Percentiles rank a stretch among this genome's conserved stretches.
Evolutionary conservation across 768 basidiomycete species (phyloP).

Genomic region (Rickenella mellea): DNA sequence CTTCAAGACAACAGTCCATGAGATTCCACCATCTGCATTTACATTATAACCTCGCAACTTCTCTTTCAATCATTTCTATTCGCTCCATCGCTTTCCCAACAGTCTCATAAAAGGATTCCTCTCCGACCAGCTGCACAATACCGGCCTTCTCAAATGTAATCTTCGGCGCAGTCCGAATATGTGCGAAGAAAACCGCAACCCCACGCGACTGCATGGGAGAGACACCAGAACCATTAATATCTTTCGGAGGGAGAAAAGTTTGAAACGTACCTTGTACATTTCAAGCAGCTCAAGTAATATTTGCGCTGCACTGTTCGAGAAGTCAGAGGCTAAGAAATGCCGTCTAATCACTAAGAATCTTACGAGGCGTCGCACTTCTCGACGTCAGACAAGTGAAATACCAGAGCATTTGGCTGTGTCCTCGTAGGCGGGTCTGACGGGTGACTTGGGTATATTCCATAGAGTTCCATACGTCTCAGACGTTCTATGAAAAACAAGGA

Average conservation of each 20-base stretch:
- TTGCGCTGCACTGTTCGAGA: constrained; percentile 58
- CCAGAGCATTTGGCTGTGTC: constrained; percentile 63
- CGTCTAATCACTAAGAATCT: constrained; percentile 16
- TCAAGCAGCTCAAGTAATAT: constrained; percentile 73
- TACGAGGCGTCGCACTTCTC: constrained; percentile 88
- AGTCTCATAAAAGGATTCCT: constrained; percentile 34
- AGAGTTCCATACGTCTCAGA: constrained; percentile 77
- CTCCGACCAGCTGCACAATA: constrained; percentile 38
- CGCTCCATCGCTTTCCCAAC: constrained; percentile 31
- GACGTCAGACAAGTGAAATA: constrained; percentile 92
- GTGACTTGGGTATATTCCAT: constrained; percentile 71
- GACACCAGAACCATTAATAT: constrained; percentile 1
- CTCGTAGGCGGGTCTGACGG: constrained; percentile 83
- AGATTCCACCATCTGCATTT: too few species aligned
- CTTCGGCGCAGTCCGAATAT: constrained; percentile 30
- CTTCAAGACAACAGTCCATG: too few species aligned
- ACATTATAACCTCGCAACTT: too few species aligned
- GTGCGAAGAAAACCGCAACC: constrained; percentile 43
- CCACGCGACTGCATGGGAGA: constrained; percentile 28
- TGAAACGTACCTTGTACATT: constrained; percentile 65
- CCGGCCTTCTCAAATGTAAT: constrained; percentile 41
- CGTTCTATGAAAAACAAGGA: constrained; percentile 44
- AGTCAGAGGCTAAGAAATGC: neutral
- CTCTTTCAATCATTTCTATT: constrained; percentile 18
- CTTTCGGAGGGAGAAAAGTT: neutral